A percentile compares a stretch with the other conserved stretches of the same genome.
Evolutionary conservation across 106 monocot genomes (phyloP).

Genomic region (Amphibolis antarctica): DNA sequence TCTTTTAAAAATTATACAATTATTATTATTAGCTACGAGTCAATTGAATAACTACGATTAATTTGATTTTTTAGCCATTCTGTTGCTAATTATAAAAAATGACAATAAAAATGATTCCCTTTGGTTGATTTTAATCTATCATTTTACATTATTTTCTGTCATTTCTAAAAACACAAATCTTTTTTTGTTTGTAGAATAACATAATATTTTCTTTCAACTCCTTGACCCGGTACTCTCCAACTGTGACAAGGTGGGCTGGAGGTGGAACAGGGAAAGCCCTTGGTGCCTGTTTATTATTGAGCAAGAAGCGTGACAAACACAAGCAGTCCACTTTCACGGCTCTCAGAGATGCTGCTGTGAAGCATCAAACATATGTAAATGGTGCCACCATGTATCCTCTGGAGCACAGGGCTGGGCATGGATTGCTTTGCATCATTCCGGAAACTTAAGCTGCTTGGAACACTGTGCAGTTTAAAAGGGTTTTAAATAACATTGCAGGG

Average conservation of each 20-base stretch:
- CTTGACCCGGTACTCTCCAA: neutral
- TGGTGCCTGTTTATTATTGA: conserved; percentile 64
- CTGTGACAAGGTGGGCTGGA: conserved; percentile 32
- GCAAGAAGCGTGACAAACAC: conserved; percentile 32
- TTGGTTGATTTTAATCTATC: too few species aligned
- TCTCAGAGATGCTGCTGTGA: conserved; percentile 38
- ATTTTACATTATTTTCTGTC: too few species aligned
- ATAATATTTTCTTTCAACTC: neutral
- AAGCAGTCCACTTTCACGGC: conserved; percentile 12
- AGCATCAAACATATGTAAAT: conserved; percentile 45
- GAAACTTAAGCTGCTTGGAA: neutral
- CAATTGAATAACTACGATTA: too few species aligned
- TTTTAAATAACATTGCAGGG: too few species aligned
- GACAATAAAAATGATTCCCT: too few species aligned
- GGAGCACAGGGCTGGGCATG: conserved; percentile 52
- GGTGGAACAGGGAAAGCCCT: conserved; percentile 34
- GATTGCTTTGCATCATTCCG: conserved; percentile 57
- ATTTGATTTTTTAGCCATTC: too few species aligned
- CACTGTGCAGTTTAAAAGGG: too few species aligned
- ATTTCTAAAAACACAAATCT: too few species aligned
- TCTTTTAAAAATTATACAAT: too few species aligned
- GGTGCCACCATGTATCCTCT: conserved; percentile 83
- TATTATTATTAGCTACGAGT: too few species aligned
- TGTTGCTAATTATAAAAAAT: too few species aligned
- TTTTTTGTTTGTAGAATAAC: too few species aligned